These are phyloP conservation scores for Fomitopsis pinicola DNA, from an alignment of 1,284 basidiomycete species.

Conservation along the genomic window DNA sequence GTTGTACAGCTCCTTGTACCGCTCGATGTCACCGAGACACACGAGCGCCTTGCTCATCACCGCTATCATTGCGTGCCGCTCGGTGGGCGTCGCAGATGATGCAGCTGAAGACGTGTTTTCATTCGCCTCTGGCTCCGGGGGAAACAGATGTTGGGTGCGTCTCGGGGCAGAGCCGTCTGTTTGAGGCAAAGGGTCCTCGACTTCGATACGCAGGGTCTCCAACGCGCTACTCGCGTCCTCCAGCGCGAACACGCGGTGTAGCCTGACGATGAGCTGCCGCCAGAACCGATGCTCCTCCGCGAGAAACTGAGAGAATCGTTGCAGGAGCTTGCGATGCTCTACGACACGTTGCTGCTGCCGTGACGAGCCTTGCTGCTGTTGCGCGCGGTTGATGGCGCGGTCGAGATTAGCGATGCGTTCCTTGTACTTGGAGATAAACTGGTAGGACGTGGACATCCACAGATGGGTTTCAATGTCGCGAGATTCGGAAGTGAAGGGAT, in stretches of 20 bases:
- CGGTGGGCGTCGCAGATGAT: slow-evolving; percentile 40
- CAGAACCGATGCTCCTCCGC: slow-evolving; percentile 88
- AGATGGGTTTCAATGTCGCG: slow-evolving; percentile 80
- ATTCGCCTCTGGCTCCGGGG: slow-evolving; percentile 37
- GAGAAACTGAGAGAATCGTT: slow-evolving; percentile 84
- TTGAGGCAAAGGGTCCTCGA: slow-evolving; percentile 24
- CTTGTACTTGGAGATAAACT: slow-evolving; percentile 83
- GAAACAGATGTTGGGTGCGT: slow-evolving; percentile 55
- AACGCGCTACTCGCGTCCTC: slow-evolving; percentile 56
- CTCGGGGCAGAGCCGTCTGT: slow-evolving; percentile 14
- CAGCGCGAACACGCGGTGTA: slow-evolving; percentile 66
- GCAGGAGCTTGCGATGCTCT: slow-evolving; percentile 81
- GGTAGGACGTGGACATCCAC: slow-evolving; percentile 92
- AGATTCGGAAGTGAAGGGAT: slow-evolving; percentile 73
- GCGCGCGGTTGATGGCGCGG: slow-evolving; percentile 45
- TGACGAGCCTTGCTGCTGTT: slow-evolving; percentile 27
- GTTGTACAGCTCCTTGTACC: slow-evolving; percentile 90
- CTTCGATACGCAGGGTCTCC: slow-evolving; percentile 49
- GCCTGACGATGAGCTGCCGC: slow-evolving; percentile 68
- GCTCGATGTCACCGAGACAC: slow-evolving; percentile 89
- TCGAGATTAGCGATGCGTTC: slow-evolving; percentile 70
- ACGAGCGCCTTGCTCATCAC: slow-evolving; percentile 87
- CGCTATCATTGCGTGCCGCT: slow-evolving; percentile 58
- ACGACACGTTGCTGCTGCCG: slow-evolving; percentile 49
- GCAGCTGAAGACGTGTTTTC: slow-evolving; percentile 27